These are phyloP conservation scores for Oryza punctata DNA, from an alignment of 176 grass and related monocot genomes.

Conservation along the genomic window DNA sequence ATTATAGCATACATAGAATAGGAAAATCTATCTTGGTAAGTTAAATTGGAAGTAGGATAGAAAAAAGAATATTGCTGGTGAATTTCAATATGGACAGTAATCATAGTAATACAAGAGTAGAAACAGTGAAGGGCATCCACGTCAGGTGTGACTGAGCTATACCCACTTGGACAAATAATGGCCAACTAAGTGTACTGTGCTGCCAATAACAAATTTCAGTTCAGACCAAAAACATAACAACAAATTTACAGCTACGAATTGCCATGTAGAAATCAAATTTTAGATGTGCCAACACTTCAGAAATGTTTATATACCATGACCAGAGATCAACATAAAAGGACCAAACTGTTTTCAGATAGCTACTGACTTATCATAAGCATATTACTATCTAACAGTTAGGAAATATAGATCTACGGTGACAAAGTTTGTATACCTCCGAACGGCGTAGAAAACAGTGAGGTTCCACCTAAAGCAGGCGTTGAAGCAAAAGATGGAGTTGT, in stretches of 20 bases:
- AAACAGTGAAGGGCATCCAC: background rate
- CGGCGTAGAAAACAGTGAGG: conserved; percentile 75
- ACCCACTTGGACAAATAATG: background rate
- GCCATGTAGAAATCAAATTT: background rate
- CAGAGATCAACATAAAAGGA: background rate
- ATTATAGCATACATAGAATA: background rate
- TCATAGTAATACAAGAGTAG: background rate
- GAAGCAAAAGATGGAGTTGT: conserved; percentile 57
- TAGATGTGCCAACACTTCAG: background rate
- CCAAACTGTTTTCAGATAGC: background rate
- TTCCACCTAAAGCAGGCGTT: conserved; percentile 54
- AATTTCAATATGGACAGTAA: conserved; percentile 1
- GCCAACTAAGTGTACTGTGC: background rate
- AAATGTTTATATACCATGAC: background rate
- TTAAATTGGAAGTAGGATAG: background rate
- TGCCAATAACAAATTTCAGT: conserved; percentile 1
- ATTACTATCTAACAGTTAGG: conserved; percentile 7
- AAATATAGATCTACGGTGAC: background rate
- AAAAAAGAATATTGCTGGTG: background rate
- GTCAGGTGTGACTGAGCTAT: background rate
- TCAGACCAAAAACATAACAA: conserved; percentile 4
- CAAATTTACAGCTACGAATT: background rate
- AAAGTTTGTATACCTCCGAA: conserved; percentile 55
- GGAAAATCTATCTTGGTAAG: background rate
- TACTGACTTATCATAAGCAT: background rate